phyloP scores from a whole-genome alignment of 2,329 filamentous ascomycete species.

The Polytolypa hystricis region DNA sequence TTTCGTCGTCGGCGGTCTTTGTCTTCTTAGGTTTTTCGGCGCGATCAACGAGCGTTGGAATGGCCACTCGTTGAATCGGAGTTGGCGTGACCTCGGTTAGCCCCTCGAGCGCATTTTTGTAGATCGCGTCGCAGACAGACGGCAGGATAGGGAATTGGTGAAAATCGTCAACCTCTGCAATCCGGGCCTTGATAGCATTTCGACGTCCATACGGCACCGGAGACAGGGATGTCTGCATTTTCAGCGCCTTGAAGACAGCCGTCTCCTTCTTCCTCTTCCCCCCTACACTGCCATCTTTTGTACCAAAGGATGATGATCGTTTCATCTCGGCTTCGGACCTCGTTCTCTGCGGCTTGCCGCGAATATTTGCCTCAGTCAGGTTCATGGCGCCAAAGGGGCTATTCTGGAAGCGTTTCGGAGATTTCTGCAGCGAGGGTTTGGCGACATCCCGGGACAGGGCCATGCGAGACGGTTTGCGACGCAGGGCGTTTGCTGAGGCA shows the following conservation, averaged over 20 bases:
- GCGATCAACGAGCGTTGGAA: slow-evolving; percentile 62
- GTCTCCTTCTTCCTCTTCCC: slow-evolving; percentile 34
- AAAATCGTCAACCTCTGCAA: slow-evolving; percentile 63
- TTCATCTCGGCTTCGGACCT: slow-evolving; percentile 33
- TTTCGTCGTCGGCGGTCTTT: slow-evolving; percentile 18
- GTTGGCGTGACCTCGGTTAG: slow-evolving; percentile 71
- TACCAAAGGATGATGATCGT: slow-evolving; percentile 30
- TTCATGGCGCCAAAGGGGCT: slow-evolving; percentile 53
- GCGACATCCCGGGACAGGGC: slow-evolving; percentile 29
- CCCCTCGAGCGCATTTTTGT: slow-evolving; percentile 60
- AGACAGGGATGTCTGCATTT: slow-evolving; percentile 78
- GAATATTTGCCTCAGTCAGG: slow-evolving; percentile 33
- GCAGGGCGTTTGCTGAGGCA: slow-evolving; percentile 22
- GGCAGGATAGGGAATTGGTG: slow-evolving; percentile 69
- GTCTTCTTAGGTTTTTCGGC: slow-evolving; percentile 27
- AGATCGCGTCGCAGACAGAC: slow-evolving; percentile 57
- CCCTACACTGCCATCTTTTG: slow-evolving; percentile 18
- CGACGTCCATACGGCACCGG: slow-evolving; percentile 64
- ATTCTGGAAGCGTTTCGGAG: slow-evolving; percentile 31
- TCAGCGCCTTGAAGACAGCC: slow-evolving; percentile 65
- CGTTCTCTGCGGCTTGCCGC: slow-evolving; percentile 21
- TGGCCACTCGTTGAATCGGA: slow-evolving; percentile 78
- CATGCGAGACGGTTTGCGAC: slow-evolving; percentile 27
- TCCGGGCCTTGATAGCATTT: slow-evolving; percentile 48
- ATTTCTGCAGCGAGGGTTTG: slow-evolving; percentile 20